These are phyloP conservation scores for Paramecium sexaurelia DNA, from an alignment of 73 alveolate species.

Conservation along the genomic window DNA sequence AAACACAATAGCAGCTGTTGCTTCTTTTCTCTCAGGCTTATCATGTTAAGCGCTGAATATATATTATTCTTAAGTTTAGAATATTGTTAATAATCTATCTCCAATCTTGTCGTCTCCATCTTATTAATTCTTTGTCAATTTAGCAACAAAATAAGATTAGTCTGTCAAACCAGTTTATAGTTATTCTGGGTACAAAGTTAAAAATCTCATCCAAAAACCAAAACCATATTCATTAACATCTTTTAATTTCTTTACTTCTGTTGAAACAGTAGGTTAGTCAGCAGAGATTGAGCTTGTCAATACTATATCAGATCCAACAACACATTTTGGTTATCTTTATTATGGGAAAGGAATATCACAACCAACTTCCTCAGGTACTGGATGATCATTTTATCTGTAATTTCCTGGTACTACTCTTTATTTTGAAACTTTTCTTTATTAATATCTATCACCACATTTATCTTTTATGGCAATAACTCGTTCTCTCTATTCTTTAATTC, in stretches of 20 bases:
- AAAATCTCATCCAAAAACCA: slow-evolving; percentile 50
- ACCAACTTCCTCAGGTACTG: slow-evolving; percentile 29
- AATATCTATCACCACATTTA: slow-evolving; percentile 21
- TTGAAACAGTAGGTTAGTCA: slow-evolving; percentile 29
- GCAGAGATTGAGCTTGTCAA: slow-evolving; percentile 6
- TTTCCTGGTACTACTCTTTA: slow-evolving; percentile 10
- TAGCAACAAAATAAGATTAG: slow-evolving; percentile 31
- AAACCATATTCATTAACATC: slow-evolving; percentile 54
- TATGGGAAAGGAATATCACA: slow-evolving; percentile 1
- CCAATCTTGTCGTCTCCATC: slow-evolving; percentile 21
- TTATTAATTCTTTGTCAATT: not conserved
- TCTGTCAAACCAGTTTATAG: slow-evolving; percentile 10
- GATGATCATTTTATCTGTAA: slow-evolving; percentile 18
- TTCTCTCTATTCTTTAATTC: not conserved
- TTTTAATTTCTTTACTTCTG: slow-evolving; percentile 26
- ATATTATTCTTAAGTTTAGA: slow-evolving; percentile 28
- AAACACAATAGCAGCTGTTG: not conserved
- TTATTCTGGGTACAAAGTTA: slow-evolving; percentile 12
- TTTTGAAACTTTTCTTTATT: not conserved
- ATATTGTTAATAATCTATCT: slow-evolving; percentile 20
- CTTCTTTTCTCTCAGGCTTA: slow-evolving; percentile 21
- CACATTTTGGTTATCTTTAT: slow-evolving; percentile 48
- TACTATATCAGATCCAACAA: slow-evolving; percentile 35
- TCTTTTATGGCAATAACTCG: not conserved
- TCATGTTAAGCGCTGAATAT: slow-evolving; percentile 37